Evolutionary conservation across 1,284 basidiomycete genomes (phyloP).

Genomic region (Cutaneotrichosporon cavernicola): DNA sequence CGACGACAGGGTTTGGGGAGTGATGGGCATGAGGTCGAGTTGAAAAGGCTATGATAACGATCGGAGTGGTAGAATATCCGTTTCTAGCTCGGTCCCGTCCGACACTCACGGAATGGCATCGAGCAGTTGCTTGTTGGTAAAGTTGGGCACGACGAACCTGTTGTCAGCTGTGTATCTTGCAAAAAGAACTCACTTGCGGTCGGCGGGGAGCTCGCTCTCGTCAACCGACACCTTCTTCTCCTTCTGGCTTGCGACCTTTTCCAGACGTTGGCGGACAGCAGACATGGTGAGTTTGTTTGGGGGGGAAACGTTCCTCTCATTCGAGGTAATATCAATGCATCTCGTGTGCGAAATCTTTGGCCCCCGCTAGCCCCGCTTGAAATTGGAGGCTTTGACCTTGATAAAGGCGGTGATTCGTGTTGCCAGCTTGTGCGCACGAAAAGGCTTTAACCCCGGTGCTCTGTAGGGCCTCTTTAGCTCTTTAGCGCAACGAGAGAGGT

Average conservation of each 20-base stretch:
- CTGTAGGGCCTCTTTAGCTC: too few relatives aligned
- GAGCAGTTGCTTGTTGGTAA: conserved; percentile 61
- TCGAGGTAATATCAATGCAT: too few relatives aligned
- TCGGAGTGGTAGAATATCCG: too few relatives aligned
- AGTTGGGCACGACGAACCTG: conserved; percentile 52
- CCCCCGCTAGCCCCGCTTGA: background rate
- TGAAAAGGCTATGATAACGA: too few relatives aligned
- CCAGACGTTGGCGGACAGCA: conserved; percentile 19
- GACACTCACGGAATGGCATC: conserved; percentile 66
- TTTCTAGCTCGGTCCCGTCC: background rate
- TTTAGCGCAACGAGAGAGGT: too few relatives aligned
- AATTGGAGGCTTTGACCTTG: too few relatives aligned
- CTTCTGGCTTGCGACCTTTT: conserved; percentile 4
- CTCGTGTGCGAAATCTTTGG: background rate
- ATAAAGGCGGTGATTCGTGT: too few relatives aligned
- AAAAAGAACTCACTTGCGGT: conserved; percentile 8
- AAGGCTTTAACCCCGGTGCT: too few relatives aligned
- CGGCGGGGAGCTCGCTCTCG: conserved; percentile 17
- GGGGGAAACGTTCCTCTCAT: background rate
- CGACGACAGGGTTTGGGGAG: background rate
- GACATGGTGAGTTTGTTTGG: conserved; percentile 17
- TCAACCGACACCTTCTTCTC: conserved; percentile 16
- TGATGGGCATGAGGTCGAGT: background rate
- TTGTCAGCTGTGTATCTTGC: background rate
- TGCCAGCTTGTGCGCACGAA: too few relatives aligned